Evolutionary conservation across 23 red algal species (phyloP).

Genomic region (Pyropia yezoensis): DNA sequence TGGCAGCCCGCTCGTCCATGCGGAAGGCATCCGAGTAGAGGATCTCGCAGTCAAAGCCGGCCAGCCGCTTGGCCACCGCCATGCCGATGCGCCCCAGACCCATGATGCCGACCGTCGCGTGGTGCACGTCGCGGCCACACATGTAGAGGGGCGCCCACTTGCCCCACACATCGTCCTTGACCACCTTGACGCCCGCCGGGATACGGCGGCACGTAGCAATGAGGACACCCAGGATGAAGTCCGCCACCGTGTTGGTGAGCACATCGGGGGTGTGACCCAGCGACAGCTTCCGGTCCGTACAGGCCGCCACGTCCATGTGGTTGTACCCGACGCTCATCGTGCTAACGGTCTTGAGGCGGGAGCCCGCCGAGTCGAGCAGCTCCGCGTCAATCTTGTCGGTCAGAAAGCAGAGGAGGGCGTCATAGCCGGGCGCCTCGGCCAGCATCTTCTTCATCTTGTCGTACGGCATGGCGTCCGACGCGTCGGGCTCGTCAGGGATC

Average conservation of each 20-base stretch:
- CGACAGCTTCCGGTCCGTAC: conserved; percentile 20
- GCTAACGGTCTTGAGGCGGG: conserved; percentile 48
- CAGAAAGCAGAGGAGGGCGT: conserved; percentile 50
- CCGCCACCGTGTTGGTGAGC: conserved; percentile 84
- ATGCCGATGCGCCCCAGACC: conserved; percentile 82
- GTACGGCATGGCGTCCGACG: conserved; percentile 35
- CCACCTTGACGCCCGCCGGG: conserved; percentile 65
- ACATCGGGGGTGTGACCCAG: conserved; percentile 83
- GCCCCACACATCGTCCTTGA: conserved; percentile 55
- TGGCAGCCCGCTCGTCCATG: conserved; percentile 14
- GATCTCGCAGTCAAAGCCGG: conserved; percentile 81
- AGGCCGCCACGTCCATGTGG: conserved; percentile 73
- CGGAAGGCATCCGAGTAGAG: conserved; percentile 33
- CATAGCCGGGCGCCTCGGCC: conserved; percentile 2
- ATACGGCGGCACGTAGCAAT: conserved; percentile 73
- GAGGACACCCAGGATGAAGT: conserved; percentile 67
- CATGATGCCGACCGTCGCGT: conserved; percentile 68
- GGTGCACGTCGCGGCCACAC: conserved; percentile 77
- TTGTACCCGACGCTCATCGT: conserved; percentile 93
- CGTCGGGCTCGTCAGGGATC: conserved; percentile 29
- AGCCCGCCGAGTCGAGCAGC: conserved; percentile 28
- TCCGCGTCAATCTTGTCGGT: conserved; percentile 51
- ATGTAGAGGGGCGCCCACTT: conserved; percentile 76
- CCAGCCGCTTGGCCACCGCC: conserved; percentile 63
- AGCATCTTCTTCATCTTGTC: conserved; percentile 6